Evolutionary conservation across 768 basidiomycete genomes (phyloP).

Genomic region (Hortiboletus campestris): DNA sequence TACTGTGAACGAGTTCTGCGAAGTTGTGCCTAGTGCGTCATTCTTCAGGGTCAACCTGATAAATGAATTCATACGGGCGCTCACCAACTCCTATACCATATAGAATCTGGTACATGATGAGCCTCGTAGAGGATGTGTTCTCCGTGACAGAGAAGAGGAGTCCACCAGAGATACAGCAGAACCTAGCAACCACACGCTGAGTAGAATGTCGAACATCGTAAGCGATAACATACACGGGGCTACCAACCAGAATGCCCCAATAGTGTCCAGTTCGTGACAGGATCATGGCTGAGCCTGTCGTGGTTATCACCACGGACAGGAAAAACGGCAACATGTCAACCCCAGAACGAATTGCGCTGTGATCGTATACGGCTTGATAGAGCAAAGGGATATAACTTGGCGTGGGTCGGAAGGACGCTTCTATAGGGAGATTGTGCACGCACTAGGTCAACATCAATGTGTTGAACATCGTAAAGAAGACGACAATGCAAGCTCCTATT

Average conservation of each 20-base stretch:
- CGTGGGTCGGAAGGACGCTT: neutral
- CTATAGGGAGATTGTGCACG: neutral
- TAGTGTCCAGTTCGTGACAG: conserved; percentile 12
- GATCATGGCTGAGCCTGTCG: conserved; percentile 4
- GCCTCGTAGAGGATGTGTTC: conserved; percentile 3
- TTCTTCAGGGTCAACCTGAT: neutral
- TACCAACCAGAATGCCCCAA: conserved; percentile 13
- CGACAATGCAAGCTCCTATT: conserved; percentile 6
- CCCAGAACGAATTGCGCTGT: conserved; percentile 20
- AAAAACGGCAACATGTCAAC: conserved; percentile 23
- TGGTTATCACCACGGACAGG: conserved; percentile 8
- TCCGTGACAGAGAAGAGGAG: conserved; percentile 10
- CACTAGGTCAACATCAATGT: conserved; percentile 8
- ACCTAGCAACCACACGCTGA: neutral
- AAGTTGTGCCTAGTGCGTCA: neutral
- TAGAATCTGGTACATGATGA: conserved; percentile 12
- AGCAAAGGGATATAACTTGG: conserved; percentile 19
- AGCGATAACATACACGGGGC: conserved; percentile 10
- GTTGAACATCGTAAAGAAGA: conserved; percentile 17
- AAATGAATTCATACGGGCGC: neutral
- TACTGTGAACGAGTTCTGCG: conserved; percentile 12
- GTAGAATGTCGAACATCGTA: neutral
- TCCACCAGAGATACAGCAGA: conserved; percentile 13
- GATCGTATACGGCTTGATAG: conserved; percentile 19
- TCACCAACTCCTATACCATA: conserved; percentile 15